Base-by-base conservation (phyloP, 169 alveolate genomes). In the Eimeria praecox region DNA sequence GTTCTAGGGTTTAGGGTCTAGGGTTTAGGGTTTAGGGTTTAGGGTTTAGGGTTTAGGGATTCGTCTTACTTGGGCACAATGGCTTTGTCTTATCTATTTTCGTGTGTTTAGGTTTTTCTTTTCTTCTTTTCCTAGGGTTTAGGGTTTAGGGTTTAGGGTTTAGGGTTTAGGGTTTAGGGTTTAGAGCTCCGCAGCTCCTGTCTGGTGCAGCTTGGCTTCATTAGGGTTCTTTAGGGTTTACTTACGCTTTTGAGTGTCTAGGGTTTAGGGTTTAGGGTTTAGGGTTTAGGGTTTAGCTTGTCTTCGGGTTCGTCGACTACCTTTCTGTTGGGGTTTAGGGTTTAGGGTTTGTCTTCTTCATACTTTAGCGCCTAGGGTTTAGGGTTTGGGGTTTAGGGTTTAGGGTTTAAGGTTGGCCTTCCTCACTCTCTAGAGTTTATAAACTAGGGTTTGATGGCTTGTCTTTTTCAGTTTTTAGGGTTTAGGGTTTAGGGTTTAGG, bases 371-470 rank as follows among this genome's bases (percentile, higher is more conserved):
- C 30, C 30, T 69, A 69, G 80, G 80, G 80, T 69, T 69, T 69
- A 10, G 40, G 44, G 44, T n/a, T 59, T 20, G n/a, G 80, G 0
- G 8, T 69, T 8, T 69, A 1, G 0, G 80, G 8, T 12, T 69
- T 69, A 69, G 80, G 44, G 80, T 69, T 69, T 69, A 69, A 44
- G 80, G n/a, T n/a, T n/a, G n/a, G n/a, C n/a, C n/a, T n/a, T n/a
- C n/a, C n/a, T n/a, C n/a, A n/a, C n/a, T n/a, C n/a, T n/a, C n/a
- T n/a, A n/a, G n/a, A n/a, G 80, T 69, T 69, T 69, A 69, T 9
- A n/a, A n/a, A 10, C 18, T 64, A 64, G 75, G 75, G 75, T 16
- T 64, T 64, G 33, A n/a, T n/a, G 75, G 75, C 18, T 64, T 64
- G 33, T 9, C 75, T n/a, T n/a, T n/a, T n/a, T n/a, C n/a, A n/a